These are phyloP conservation scores for Pythium plurisporium DNA, from an alignment of 352 stramenopile genomes.

Conservation along the genomic window DNA sequence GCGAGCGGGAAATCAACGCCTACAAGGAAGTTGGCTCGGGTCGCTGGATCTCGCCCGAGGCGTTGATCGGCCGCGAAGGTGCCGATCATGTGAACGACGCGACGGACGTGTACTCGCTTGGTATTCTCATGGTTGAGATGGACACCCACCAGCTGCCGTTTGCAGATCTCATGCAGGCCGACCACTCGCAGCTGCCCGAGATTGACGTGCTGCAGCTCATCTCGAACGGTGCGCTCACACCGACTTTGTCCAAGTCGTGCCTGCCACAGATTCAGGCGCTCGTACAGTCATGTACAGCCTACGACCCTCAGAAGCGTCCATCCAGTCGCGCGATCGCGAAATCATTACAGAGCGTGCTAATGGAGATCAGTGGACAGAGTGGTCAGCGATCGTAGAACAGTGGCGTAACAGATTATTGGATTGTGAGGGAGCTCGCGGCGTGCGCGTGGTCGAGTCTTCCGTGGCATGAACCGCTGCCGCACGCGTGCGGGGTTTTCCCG, in stretches of 20 bases:
- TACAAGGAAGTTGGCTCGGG: constrained; percentile 65
- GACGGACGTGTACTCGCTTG: constrained; percentile 64
- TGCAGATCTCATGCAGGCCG: constrained; percentile 60
- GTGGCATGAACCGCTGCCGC: no score
- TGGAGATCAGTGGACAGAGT: constrained; percentile 5
- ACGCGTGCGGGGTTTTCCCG: no score
- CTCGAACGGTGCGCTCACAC: constrained; percentile 48
- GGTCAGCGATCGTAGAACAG: neutral
- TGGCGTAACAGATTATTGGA: constrained; percentile 3
- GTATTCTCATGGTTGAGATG: constrained; percentile 65
- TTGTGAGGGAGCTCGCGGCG: neutral
- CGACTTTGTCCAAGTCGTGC: constrained; percentile 47
- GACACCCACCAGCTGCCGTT: constrained; percentile 70
- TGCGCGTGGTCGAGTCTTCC: no score
- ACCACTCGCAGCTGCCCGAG: constrained; percentile 45
- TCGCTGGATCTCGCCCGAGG: constrained; percentile 68
- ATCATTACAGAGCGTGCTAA: constrained; percentile 11
- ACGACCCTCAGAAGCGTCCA: constrained; percentile 28
- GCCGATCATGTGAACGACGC: constrained; percentile 32
- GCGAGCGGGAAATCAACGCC: constrained; percentile 51
- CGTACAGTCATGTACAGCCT: constrained; percentile 29
- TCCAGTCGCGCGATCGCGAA: constrained; percentile 20
- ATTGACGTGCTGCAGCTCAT: constrained; percentile 68
- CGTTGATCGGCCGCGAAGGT: constrained; percentile 48
- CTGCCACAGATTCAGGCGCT: constrained; percentile 46